Base-by-base conservation (phyloP, 805 yeast species). In the Pichia phayaonensis region DNA sequence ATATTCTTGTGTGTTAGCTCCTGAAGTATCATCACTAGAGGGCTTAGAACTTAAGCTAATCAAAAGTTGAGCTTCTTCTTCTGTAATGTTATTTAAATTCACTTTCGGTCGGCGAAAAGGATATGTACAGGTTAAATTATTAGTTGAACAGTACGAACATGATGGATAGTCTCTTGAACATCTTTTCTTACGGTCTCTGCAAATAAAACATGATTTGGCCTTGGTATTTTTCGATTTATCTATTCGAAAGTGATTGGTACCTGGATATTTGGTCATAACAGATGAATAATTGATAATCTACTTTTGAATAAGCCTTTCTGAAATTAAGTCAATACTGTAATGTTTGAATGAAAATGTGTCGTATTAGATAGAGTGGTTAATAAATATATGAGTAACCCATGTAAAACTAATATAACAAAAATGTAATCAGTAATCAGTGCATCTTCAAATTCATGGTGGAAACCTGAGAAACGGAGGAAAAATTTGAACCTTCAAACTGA, bases 161-260 rank as follows among this genome's bases (percentile, higher is more conserved):
- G 74, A 66, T 1, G 86, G 87, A 41, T 72, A 74, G 40, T 70
- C 73, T 52, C 82, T 72, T n/a, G 80, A 76, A 62, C 87, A 83
- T 56, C 79, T 80, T 52, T 81, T 74, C 64, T 81, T 82, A 62
- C 78, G 80, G 41, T 77, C 72, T 58, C 80, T 83, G 58, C 86
- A 80, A 44, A 78, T 68, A 16, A 76, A 73, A 61, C 86, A 80
- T 2, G 61, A 54, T 46, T 54, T 60, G 13, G 55, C 57, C 18
- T 46, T 52, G 21, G 53, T 44, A 26, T 44, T 48, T 7, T 12
- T 26, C 2, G 45, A 12, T 15, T 50, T 44, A 6, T 51, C 49
- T 6, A 54, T 48, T 41, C 55, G 48, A 39, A 59, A 55, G 40
- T 52, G 52, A 34, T 36, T 34, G 4, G 48, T 21, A 18, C 61